Evolutionary conservation across 768 basidiomycete species (phyloP).

Genomic region (Collybia mongolica): DNA sequence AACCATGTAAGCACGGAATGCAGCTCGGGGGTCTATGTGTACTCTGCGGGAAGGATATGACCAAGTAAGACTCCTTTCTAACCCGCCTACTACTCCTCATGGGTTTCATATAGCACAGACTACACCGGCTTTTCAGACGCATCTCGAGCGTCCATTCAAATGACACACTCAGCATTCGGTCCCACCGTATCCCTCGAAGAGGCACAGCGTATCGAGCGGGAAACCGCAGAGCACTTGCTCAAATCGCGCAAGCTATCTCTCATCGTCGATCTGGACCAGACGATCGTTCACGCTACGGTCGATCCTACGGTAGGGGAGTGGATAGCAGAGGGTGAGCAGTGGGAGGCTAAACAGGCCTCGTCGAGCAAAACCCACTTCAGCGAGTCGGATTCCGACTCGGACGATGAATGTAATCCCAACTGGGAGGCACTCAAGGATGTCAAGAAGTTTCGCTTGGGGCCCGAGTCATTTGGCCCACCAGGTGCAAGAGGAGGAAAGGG

Average conservation of each 20-base stretch:
- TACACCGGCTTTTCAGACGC: constrained; percentile 88
- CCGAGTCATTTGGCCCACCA: constrained; percentile 64
- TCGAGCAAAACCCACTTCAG: constrained; percentile 28
- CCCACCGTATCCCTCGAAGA: constrained; percentile 92
- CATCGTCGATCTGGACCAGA: constrained; percentile 98
- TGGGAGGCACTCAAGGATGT: constrained; percentile 91
- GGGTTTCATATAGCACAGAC: constrained; percentile 49
- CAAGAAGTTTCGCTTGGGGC: constrained; percentile 81
- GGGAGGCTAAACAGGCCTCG: constrained; percentile 61
- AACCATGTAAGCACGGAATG: constrained; percentile 96
- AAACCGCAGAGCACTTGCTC: constrained; percentile 78
- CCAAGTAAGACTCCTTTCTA: constrained; percentile 49
- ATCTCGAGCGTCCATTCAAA: constrained; percentile 84
- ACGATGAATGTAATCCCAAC: constrained; percentile 84
- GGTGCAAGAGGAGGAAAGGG: constrained; percentile 43
- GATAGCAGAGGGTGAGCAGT: constrained; percentile 83
- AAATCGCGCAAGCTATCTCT: constrained; percentile 80
- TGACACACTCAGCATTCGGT: constrained; percentile 91
- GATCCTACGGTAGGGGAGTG: constrained; percentile 99
- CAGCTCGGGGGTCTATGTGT: constrained; percentile 92
- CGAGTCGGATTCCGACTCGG: constrained; percentile 39
- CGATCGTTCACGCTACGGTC: constrained; percentile 97
- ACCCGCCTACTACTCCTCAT: constrained; percentile 1
- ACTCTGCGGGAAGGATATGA: constrained; percentile 94
- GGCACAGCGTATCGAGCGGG: constrained; percentile 84